These are phyloP conservation scores for Lentinula sp. DNA, from an alignment of 768 basidiomycete genomes.

Conservation along the genomic window DNA sequence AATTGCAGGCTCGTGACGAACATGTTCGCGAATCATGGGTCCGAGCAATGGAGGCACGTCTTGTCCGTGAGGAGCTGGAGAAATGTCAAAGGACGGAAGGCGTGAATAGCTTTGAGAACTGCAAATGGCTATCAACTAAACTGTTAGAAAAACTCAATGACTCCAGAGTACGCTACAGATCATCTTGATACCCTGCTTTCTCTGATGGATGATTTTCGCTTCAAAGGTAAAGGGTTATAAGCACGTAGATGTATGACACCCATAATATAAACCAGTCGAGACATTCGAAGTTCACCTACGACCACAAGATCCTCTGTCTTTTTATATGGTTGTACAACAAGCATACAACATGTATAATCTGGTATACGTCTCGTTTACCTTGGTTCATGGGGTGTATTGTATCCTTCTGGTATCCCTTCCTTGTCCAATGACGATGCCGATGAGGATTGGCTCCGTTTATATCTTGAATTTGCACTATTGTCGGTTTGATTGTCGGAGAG, in stretches of 20 bases:
- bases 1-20: slow-evolving; percentile 63
- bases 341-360: too few relatives aligned
- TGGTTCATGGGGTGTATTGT: too few relatives aligned
- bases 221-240: slow-evolving; percentile 83
- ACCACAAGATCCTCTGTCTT: too few relatives aligned
- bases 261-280: background rate
- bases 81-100: slow-evolving; percentile 91
- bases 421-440: too few relatives aligned
- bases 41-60: slow-evolving; percentile 84
- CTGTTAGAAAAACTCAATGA: slow-evolving; percentile 75
- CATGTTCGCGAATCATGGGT: slow-evolving; percentile 91
- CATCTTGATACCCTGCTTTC: background rate
- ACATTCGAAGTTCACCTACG: too few relatives aligned
- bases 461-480: too few relatives aligned
- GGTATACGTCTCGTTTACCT: too few relatives aligned
- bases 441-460: too few relatives aligned
- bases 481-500: too few relatives aligned
- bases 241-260: slow-evolving; percentile 44
- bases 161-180: slow-evolving; percentile 58
- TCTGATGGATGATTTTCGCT: slow-evolving; percentile 4
- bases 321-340: too few relatives aligned
- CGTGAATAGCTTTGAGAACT: slow-evolving; percentile 87
- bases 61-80: slow-evolving; percentile 82
- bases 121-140: slow-evolving; percentile 78
- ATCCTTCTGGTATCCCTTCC: too few relatives aligned